Base-by-base conservation (phyloP, 768 basidiomycete genomes). In the Mrakia blollopis region DNA sequence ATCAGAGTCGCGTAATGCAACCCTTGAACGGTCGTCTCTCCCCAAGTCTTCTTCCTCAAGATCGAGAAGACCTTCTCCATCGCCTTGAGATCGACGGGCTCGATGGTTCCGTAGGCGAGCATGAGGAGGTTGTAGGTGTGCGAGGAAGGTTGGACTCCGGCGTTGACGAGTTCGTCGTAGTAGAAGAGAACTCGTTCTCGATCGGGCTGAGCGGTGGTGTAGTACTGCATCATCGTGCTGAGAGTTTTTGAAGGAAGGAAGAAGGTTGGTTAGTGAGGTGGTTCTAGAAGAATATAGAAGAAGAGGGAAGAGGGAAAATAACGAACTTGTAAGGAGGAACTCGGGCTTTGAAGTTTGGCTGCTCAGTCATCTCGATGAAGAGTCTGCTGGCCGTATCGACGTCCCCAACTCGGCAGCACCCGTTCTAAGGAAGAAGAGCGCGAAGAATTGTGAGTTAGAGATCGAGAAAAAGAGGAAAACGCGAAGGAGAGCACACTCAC, bases 41-140 rank as follows among this genome's bases (percentile, higher is more conserved):
- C 18, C 28, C 28, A 30, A 1, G 77, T 54, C 14, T 70, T 61
- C 14, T 68, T 52, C 23, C 39, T 35, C 32, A 92, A 87, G n/a
- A 86, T 81, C 6, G 85, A 80, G 82, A 94, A 97, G 25, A 90
- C 87, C 14, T 85, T 81, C 80, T 93, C 89, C 90, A 96, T 91
- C 0, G 88, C 85, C 10, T 81, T 81, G 37, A 91, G 84, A 80
- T 96, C 91, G 30, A 94, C 85, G 0, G 95, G 95, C 79, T 93
- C 91, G 61, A 96, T 88, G 2, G 89, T 85, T 18, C 94, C 94
- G 83, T 94, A 93, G 0, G 90, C 89, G 80, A 98, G 96, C 67
- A 98, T 86, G 65, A 98, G 88, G 52, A 98, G 87, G 91, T 98
- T 98, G 87, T 96, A 99, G 14, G 96, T 98, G 83, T 98, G 92